Conservation (phyloP, 2,329 filamentous ascomycete species). For the Sordariomycetes sp. region DNA sequence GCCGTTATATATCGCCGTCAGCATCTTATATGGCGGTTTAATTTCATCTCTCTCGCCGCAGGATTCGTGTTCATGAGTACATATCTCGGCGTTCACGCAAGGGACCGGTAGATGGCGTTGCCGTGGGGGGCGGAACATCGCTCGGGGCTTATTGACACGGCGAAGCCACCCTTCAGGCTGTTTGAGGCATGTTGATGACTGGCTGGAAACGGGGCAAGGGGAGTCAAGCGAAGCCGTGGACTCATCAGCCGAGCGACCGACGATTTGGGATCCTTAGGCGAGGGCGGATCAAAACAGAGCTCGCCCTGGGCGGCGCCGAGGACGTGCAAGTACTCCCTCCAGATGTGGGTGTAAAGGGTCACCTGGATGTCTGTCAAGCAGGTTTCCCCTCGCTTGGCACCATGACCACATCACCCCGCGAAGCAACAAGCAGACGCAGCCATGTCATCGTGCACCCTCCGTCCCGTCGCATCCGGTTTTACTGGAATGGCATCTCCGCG, state of each 20-base stretch:
- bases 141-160: background rate
- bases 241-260: background rate
- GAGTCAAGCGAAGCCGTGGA: background rate
- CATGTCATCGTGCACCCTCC: background rate
- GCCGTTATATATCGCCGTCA: background rate
- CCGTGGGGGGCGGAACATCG: background rate
- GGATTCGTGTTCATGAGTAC: background rate
- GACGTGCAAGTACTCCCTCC: background rate
- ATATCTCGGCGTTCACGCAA: background rate
- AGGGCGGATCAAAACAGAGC: background rate
- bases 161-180: background rate
- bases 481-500: too few relatives aligned
- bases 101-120: background rate
- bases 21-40: background rate
- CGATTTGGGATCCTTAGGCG: background rate
- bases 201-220: background rate
- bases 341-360: background rate
- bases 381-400: background rate
- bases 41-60: background rate
- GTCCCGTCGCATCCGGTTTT: background rate
- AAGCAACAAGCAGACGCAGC: background rate
- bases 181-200: background rate
- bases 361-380: background rate
- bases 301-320: background rate
- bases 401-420: background rate